Base-by-base conservation (phyloP, 371 early-diverging fungal genomes). In the Rhizopus arrhizus region DNA sequence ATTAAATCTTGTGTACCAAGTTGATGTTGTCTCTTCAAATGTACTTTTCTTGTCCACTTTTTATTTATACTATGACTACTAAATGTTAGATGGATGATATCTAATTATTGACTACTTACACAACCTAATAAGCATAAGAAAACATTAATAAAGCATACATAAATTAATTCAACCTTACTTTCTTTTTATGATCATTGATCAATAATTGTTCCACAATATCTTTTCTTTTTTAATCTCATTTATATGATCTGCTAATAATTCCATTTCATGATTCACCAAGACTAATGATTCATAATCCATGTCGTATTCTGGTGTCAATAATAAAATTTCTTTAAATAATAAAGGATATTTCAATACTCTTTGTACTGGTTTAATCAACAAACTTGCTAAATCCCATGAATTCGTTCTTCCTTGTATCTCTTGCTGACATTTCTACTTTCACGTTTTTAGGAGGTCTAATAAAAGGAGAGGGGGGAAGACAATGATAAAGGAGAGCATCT, bases 331-430 rank as follows among this genome's bases (percentile, higher is more conserved):
- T 87, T 88, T 66, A 16, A 94, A 68, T 43, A 94, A 66, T 10
- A 94, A 68, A 8, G 92, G 93, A 60, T 92, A 92, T 63, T 92
- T 92, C 15, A 92, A 75, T 8, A 95, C 90, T n/a, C 95, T 75
- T 60, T 95, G 95, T n/a, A 93, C 91, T n/a, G 95, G 95, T 59
- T 93, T 93, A 68, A 95, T 91, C 40, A 95, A 68, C 66, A 93
- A 67, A 62, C 86, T 85, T 1, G 83, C 82, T 29, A 95, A 69
- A 79, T 93, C 92, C 93, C 94, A 94, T 36, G 89, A 87, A 3
- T 78, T 84, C 3, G 92, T 91, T 57, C 78, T 76, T 9, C 85
- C 86, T 63, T 86, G 68, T 58, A 85, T 73, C 63, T 80, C 69
- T 54, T 77, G 73, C 42, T 76, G 78, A 57, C 85, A 86, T 58